Base-by-base conservation (phyloP, 768 basidiomycete species). In the Leucocoprinus leucothites region DNA sequence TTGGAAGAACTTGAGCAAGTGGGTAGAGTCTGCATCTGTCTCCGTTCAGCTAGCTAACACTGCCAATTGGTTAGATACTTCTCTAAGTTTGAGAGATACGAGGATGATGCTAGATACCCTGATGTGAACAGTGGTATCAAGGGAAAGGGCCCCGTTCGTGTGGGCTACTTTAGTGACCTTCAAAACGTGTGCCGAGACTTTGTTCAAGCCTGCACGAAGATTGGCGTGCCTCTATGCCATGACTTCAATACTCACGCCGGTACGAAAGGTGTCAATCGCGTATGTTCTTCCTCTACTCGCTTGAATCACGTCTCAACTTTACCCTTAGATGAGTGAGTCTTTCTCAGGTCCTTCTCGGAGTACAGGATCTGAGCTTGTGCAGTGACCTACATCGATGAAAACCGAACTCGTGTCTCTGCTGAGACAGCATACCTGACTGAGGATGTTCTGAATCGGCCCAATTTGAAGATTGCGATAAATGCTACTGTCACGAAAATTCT, bases 371-470 rank as follows among this genome's bases (percentile, higher is more conserved):
- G 48, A 58, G 51, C 18, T 43, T 6, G 34, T 42, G 7, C 57
- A 88, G 86, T 87, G 82, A 87, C 85, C 0, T 89, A 82, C 60
- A 77, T 87, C 44, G 75, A 84, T 57, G 59, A 73, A 24, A 70
- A 64, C 1, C 71, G 77, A 7, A 68, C 69, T 43, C 78, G 87
- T 0, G 82, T 82, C 1, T 80, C 85, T 4, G 73, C 82, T 1
- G 84, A 88, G 61, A 65, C 77, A 0, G 83, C 85, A 1, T 89
- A 87, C 61, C 73, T 89, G 31, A 85, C 86, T 0, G 66, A 74
- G 0, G 72, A 81, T 0, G 85, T 86, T 24, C 72, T 87, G 19
- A 71, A 74, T 2, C 71, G 87, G 34, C 76, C 79, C 3, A 89
- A 89, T 59, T 74, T 89, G 51, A 81, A 73, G 18, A 76, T 89